phyloP scores from a whole-genome alignment of 495 filamentous ascomycete genomes.

The Talaromyces borbonicus region DNA sequence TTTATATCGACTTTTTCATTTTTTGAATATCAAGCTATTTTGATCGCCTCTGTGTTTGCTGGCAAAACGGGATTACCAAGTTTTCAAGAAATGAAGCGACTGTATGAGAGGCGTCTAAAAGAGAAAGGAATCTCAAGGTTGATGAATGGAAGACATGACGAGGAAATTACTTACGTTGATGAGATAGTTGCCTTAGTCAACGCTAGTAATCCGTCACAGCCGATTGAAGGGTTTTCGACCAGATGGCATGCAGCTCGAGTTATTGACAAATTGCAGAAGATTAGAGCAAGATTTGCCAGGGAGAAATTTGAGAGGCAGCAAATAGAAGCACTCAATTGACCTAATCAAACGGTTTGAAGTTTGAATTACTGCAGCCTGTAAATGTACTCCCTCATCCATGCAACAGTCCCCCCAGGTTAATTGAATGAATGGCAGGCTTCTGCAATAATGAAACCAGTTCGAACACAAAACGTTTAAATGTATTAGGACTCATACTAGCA shows the following conservation, averaged over 20 bases:
- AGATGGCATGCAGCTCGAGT: constrained; percentile 2
- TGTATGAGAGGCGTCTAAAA: background rate
- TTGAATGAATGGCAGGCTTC: too few species aligned
- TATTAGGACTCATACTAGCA: too few species aligned
- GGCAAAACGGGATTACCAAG: constrained; percentile 54
- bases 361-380: too few species aligned
- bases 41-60: constrained; percentile 67
- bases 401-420: too few species aligned
- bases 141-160: background rate
- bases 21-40: constrained; percentile 63
- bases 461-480: too few species aligned
- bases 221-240: background rate
- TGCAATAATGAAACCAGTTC: too few species aligned
- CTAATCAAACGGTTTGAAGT: too few species aligned
- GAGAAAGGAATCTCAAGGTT: background rate
- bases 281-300: background rate
- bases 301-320: background rate
- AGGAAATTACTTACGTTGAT: background rate
- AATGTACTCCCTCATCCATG: too few species aligned
- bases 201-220: background rate
- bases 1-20: constrained; percentile 77
- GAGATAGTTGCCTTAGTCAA: background rate
- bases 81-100: constrained; percentile 43
- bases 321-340: too few species aligned
- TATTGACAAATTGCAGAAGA: background rate